These are phyloP conservation scores for Auriscalpium vulgare DNA, from an alignment of 768 basidiomycete species.

Conservation along the genomic window DNA sequence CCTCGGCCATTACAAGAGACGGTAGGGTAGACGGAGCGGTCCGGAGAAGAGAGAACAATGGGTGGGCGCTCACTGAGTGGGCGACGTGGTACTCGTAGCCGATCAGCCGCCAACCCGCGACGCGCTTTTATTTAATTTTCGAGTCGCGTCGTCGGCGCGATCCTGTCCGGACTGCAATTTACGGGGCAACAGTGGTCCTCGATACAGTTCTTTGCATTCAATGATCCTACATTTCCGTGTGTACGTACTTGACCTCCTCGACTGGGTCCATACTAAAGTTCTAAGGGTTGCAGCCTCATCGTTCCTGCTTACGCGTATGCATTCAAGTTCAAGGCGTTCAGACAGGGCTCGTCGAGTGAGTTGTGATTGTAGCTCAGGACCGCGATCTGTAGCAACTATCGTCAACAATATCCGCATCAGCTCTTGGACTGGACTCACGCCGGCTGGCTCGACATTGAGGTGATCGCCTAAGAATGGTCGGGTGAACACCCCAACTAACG, in stretches of 20 bases:
- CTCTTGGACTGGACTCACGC: constrained; percentile 6
- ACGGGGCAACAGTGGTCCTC: no score
- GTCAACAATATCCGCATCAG: constrained; percentile 1
- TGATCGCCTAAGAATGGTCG: constrained; percentile 1
- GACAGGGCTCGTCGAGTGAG: constrained; percentile 66
- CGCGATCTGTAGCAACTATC: constrained; percentile 45
- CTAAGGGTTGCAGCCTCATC: neutral
- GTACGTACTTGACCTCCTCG: neutral
- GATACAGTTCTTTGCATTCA: neutral
- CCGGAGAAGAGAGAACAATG: neutral
- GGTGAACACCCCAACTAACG: no score
- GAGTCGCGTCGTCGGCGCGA: neutral
- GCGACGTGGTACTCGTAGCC: neutral
- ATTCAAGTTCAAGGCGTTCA: constrained; percentile 64
- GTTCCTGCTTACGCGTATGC: neutral
- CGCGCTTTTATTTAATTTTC: neutral
- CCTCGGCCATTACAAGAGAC: constrained; percentile 27
- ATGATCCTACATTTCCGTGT: neutral
- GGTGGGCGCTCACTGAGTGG: neutral
- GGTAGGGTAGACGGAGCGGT: neutral
- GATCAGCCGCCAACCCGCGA: constrained; percentile 15
- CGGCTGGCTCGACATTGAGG: constrained; percentile 12
- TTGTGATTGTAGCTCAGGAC: constrained; percentile 81
- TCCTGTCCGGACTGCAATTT: neutral
- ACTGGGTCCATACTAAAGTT: neutral